Conservation (phyloP, 73 alveolate species). For the Stentor coeruleus region DNA sequence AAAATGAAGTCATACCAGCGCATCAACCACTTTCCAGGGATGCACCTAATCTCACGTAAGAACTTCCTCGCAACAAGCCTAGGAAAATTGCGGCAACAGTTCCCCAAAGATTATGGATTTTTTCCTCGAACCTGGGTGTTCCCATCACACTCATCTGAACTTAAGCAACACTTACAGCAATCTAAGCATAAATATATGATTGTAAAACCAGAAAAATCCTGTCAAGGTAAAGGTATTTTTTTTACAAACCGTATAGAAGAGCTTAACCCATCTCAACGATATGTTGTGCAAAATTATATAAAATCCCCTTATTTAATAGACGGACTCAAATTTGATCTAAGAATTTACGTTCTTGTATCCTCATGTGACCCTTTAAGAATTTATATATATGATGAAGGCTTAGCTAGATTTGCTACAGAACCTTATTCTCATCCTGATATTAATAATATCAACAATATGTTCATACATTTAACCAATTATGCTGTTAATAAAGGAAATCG, state of each 20-base stretch:
- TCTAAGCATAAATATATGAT: slow-evolving; percentile 18
- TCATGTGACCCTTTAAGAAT: slow-evolving; percentile 82
- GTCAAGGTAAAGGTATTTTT: slow-evolving; percentile 52
- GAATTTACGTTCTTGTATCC: slow-evolving; percentile 88
- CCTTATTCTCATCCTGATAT: slow-evolving; percentile 73
- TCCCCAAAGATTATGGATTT: slow-evolving; percentile 41
- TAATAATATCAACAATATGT: slow-evolving; percentile 55
- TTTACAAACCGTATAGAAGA: slow-evolving; percentile 37
- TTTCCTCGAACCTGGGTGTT: slow-evolving; percentile 47
- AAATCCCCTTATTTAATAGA: slow-evolving; percentile 88
- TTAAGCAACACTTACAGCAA: background rate
- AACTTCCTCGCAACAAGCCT: slow-evolving; percentile 32
- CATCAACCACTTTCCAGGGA: slow-evolving; percentile 48
- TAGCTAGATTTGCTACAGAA: slow-evolving; percentile 93
- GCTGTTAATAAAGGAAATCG: slow-evolving; percentile 73
- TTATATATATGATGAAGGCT: slow-evolving; percentile 93
- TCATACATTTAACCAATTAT: slow-evolving; percentile 85
- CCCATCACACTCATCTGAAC: slow-evolving; percentile 33
- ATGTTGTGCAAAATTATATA: slow-evolving; percentile 76
- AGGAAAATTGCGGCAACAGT: slow-evolving; percentile 14
- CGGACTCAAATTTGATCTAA: slow-evolving; percentile 88
- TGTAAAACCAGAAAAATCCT: slow-evolving; percentile 37
- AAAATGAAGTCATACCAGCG: slow-evolving; percentile 30
- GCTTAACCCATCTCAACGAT: slow-evolving; percentile 22
- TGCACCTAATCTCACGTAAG: slow-evolving; percentile 30